A percentile compares a stretch with the other conserved stretches of the same genome.
phyloP scores from a whole-genome alignment of 768 basidiomycete species.

The Lentinula guzmanii region DNA sequence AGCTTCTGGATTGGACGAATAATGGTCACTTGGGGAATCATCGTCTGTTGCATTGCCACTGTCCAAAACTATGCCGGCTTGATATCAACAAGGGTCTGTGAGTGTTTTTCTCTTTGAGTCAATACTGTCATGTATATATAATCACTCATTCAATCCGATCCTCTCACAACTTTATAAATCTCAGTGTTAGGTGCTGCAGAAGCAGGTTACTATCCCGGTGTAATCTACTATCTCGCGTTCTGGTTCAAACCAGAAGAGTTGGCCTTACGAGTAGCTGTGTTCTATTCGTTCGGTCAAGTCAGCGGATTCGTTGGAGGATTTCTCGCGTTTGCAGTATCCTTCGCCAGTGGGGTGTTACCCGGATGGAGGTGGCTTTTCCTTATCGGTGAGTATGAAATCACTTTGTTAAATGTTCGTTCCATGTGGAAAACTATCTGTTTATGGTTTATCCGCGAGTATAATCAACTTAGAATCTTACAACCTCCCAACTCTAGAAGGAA shows the following conservation, averaged over 20 bases:
- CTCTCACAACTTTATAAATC: not conserved
- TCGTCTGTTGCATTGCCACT: conserved; percentile 13
- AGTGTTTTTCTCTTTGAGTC: conserved; percentile 5
- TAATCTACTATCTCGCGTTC: conserved; percentile 16
- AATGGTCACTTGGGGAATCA: conserved; percentile 18
- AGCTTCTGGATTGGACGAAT: conserved; percentile 6
- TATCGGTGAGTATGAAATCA: conserved; percentile 11
- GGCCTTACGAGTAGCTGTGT: conserved; percentile 13
- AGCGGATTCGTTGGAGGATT: conserved; percentile 17
- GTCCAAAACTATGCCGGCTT: conserved; percentile 13
- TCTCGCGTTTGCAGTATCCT: conserved; percentile 15
- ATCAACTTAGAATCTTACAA: too few relatives aligned
- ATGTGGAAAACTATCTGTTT: too few relatives aligned
- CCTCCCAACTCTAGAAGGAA: conserved; percentile 8
- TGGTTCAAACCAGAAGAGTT: conserved; percentile 18
- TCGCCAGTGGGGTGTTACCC: conserved; percentile 11
- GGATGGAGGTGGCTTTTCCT: conserved; percentile 28
- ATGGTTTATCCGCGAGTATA: too few relatives aligned
- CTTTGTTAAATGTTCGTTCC: conserved; percentile 10
- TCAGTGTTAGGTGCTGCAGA: conserved; percentile 11
- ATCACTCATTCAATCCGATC: not conserved
- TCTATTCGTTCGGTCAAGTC: conserved; percentile 16
- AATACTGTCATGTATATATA: not conserved
- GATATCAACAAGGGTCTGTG: conserved; percentile 13
- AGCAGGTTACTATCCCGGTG: conserved; percentile 16